Evolutionary conservation across 768 basidiomycete genomes (phyloP).

Genomic region (Clavulina sp.): DNA sequence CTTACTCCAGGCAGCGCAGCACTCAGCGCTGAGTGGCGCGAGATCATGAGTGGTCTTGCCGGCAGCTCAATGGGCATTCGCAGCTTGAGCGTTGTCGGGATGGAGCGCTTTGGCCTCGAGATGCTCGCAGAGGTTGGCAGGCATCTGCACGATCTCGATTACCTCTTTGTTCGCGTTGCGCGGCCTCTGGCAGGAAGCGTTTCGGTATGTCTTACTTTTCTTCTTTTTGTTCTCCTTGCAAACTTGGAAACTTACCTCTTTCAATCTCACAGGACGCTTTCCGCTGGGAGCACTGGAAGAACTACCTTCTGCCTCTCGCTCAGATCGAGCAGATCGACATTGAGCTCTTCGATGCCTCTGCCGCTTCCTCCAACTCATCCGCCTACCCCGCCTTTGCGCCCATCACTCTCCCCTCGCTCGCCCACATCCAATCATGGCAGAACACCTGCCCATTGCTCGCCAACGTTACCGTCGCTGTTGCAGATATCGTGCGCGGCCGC

Average conservation of each 20-base stretch:
- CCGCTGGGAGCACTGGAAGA: slow-evolving; percentile 1
- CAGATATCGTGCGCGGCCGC: no score
- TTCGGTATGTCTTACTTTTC: background rate
- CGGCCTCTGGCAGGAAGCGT: no score
- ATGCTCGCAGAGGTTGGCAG: background rate
- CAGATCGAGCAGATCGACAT: background rate
- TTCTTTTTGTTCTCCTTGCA: background rate
- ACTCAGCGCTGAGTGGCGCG: background rate
- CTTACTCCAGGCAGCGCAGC: background rate
- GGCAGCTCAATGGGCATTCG: background rate
- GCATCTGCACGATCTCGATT: background rate
- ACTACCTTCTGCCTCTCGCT: slow-evolving; percentile 1
- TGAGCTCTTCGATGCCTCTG: background rate
- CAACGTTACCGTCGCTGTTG: background rate
- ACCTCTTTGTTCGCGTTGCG: background rate
- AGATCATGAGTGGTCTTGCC: background rate
- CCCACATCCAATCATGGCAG: background rate
- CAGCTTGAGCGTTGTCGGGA: background rate
- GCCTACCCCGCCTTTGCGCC: background rate
- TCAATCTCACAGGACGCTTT: background rate
- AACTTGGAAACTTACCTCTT: background rate
- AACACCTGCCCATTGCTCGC: background rate
- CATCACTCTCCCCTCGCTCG: background rate
- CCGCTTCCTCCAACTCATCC: background rate
- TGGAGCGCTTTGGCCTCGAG: background rate